Evolutionary conservation across 202 grass and related monocot species (phyloP), one percentile per base, ranked within the genome.

Genomic region (Panicum virgatum): DNA sequence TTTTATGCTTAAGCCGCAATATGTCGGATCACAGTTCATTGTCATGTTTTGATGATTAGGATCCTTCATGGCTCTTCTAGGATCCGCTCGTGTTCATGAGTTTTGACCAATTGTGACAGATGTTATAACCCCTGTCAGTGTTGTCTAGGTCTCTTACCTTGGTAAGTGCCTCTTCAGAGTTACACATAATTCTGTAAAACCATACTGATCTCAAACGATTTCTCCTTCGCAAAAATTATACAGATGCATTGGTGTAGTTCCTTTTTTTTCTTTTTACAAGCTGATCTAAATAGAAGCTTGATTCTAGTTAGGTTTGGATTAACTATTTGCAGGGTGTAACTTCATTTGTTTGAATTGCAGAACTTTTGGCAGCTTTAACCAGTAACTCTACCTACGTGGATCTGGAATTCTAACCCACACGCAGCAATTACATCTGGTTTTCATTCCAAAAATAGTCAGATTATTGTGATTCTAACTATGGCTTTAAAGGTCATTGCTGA

Each of bases 381-480:
- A 58, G 3, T 47, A 52, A 37, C 11, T 36, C 11, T 62, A 26
- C 29, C 30, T 32, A 40, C 56, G n/a, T 45, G n/a, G 47, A 71
- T 71, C 20, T 71, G 27, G 13, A 65, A 19, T 36, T 36, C 23
- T 64, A 36, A 72, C 45, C 27, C 20, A 44, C 13, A 1, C 32
- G 23, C 2, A 25, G 36, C 25, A 22, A 62, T 14, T 12, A 38
- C 30, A 40, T 14, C 69, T 80, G 64, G 37, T 75, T 88, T 69
- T 36, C 71, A 63, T 82, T 82, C 44, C 64, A 23, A 70, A 62
- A 77, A 37, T 2, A 25, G 19, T 47, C 32, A 40, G 12, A 50
- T 65, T 82, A 77, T 25, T 64, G 11, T 66, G 74, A 73, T 78
- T 56, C 11, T 80, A 77, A 39, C 2, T 26, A 46, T 60, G 23